phyloP scores from a whole-genome alignment of 192 early-diverging fungal genomes.

The Geranomyces variabilis region DNA sequence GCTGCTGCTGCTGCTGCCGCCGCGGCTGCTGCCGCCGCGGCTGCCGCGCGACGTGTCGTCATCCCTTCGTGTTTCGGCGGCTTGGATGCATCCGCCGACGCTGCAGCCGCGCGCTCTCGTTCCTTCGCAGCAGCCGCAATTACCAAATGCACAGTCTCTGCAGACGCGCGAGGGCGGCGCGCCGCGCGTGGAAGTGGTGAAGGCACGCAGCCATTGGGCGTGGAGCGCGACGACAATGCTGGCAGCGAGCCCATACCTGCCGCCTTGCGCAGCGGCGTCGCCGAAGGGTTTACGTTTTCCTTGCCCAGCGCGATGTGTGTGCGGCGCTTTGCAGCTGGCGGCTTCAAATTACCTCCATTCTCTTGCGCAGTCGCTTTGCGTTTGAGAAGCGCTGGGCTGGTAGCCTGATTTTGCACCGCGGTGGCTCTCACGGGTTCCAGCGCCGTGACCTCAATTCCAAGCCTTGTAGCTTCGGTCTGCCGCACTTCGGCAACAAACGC shows the following conservation, averaged over 20 bases:
- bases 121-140: constrained; percentile 20
- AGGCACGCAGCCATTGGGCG: background rate
- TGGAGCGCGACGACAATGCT: background rate
- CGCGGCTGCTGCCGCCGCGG: no score
- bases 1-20: no score
- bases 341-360: background rate
- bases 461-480: background rate
- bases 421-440: background rate
- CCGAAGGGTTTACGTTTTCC: background rate
- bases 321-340: background rate
- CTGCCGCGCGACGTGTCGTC: no score
- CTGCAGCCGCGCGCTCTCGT: constrained; percentile 9
- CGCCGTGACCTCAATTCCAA: background rate
- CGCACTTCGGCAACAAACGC: background rate
- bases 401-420: background rate
- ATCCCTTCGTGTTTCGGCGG: no score
- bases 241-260: background rate
- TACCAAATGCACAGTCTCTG: constrained; percentile 9
- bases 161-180: constrained; percentile 13
- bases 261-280: background rate
- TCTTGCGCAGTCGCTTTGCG: background rate
- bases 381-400: background rate
- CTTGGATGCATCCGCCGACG: background rate
- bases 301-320: background rate
- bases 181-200: background rate